These are phyloP conservation scores for Volvox carteri DNA, from an alignment of 163 green algal genomes.

Conservation along the genomic window DNA sequence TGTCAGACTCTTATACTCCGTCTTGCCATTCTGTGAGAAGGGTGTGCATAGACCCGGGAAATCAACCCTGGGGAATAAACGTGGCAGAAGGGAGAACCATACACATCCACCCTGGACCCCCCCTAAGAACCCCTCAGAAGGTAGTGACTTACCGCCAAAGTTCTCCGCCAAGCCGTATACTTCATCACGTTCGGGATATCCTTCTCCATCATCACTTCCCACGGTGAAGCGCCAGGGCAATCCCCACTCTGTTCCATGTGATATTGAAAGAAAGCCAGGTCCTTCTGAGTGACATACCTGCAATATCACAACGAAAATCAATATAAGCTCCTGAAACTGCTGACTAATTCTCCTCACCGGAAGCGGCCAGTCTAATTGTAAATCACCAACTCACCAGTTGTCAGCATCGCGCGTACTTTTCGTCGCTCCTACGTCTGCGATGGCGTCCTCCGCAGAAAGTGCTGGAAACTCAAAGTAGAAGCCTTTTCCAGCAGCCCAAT, in stretches of 20 bases:
- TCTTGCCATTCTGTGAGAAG: constrained; percentile 80
- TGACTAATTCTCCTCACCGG: too few relatives aligned
- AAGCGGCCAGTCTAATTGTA: too few relatives aligned
- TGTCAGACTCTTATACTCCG: constrained; percentile 93
- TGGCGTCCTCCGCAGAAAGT: background rate
- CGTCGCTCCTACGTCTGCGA: constrained; percentile 6
- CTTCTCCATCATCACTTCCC: constrained; percentile 88
- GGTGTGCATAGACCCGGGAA: too few relatives aligned
- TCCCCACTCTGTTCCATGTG: constrained; percentile 67
- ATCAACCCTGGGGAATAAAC: too few relatives aligned
- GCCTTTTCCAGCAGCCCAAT: constrained; percentile 58
- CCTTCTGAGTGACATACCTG: constrained; percentile 83
- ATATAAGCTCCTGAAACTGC: too few relatives aligned
- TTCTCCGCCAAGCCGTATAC: constrained; percentile 85
- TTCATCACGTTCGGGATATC: constrained; percentile 70
- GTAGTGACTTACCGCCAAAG: constrained; percentile 71
- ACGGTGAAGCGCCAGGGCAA: constrained; percentile 67
- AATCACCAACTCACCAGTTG: constrained; percentile 39
- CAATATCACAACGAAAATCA: background rate
- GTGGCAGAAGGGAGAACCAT: too few relatives aligned
- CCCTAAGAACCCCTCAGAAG: too few relatives aligned
- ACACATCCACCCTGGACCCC: too few relatives aligned
- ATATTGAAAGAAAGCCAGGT: constrained; percentile 84
- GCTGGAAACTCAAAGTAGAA: constrained; percentile 64
- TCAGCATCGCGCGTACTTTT: constrained; percentile 47